These are phyloP conservation scores for Vaccinium corymbosum DNA, from an alignment of 148 eudicot species.

Conservation along the genomic window DNA sequence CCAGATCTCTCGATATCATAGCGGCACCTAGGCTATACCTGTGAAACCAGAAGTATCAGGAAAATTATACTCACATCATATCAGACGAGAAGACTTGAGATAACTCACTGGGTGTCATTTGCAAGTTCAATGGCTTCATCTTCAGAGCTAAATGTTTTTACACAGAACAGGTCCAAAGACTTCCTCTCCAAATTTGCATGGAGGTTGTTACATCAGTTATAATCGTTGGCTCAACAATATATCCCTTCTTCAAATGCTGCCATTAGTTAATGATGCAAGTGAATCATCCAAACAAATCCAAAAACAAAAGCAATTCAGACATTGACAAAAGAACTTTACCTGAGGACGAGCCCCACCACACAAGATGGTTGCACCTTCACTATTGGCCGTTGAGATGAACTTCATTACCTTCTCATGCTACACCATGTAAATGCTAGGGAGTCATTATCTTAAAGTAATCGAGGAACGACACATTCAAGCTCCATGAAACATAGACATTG, in stretches of 20 bases:
- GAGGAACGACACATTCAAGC: slow-evolving; percentile 4
- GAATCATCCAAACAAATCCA: slow-evolving; percentile 8
- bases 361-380: slow-evolving; percentile 89
- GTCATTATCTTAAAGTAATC: not conserved
- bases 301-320: not conserved
- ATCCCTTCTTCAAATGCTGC: slow-evolving; percentile 84
- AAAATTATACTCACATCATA: not conserved
- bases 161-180: slow-evolving; percentile 96
- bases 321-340: slow-evolving; percentile 33
- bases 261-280: slow-evolving; percentile 12
- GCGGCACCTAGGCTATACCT: slow-evolving; percentile 90
- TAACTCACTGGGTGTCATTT: slow-evolving; percentile 83
- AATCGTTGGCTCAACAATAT: slow-evolving; percentile 70
- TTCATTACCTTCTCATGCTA: slow-evolving; percentile 83
- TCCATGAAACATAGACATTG: not conserved
- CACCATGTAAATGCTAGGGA: slow-evolving; percentile 17
- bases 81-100: not conserved
- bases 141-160: slow-evolving; percentile 85
- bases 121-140: slow-evolving; percentile 96
- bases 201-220: slow-evolving; percentile 70
- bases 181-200: slow-evolving; percentile 99
- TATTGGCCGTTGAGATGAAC: slow-evolving; percentile 75
- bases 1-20: slow-evolving; percentile 78
- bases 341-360: slow-evolving; percentile 88
- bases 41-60: slow-evolving; percentile 21